Evolutionary conservation across 83 land plant genomes (phyloP), one percentile per base, ranked within the genome.

Genomic region (Picea abies): DNA sequence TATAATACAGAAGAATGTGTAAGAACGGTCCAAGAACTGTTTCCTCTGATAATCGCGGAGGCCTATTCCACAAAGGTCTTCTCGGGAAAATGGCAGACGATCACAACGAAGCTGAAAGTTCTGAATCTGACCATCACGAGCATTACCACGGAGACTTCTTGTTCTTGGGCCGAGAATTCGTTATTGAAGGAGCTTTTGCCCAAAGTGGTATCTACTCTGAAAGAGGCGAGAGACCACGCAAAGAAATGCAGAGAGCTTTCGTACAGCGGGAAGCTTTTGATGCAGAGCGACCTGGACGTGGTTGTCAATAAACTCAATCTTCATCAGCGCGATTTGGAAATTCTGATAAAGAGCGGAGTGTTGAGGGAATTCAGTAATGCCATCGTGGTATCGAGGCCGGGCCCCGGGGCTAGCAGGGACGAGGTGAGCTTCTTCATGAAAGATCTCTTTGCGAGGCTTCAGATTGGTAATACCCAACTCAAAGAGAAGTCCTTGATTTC

Each of bases 201-300:
- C 25, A 25, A 37, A 12, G 62, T 84, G 2, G 32, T 62, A 0
- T 70, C 79, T 1, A 90, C 90, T 0, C 79, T 73, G 23, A 60
- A 37, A 4, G 86, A 90, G 10, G 85, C 88, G 23, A 37, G 60
- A 32, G 87, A 81, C n/a, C 86, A 84, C 22, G 87, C 89, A 1
- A 65, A 63, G 22, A 82, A 84, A 2, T 92, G 94, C 79, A 35
- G 83, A 35, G 89, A 82, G 19, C 76, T 91, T 23, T 86, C 87
- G 62, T 89, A 80, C 83, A 85, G 61, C 63, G 91, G 94, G 66
- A 92, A 90, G 88, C 88, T 90, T 17, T 84, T 88, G 22, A 86
- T 92, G 92, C 89, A 86, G 80, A 92, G 94, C 75, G 89, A 92
- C 67, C 81, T 92, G 47, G 93, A 92, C 61, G 81, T 80, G 5